Evolutionary conservation across 805 yeast species (phyloP), one percentile per base, ranked within the genome.

Genomic region (Jamesozyma piceae): DNA sequence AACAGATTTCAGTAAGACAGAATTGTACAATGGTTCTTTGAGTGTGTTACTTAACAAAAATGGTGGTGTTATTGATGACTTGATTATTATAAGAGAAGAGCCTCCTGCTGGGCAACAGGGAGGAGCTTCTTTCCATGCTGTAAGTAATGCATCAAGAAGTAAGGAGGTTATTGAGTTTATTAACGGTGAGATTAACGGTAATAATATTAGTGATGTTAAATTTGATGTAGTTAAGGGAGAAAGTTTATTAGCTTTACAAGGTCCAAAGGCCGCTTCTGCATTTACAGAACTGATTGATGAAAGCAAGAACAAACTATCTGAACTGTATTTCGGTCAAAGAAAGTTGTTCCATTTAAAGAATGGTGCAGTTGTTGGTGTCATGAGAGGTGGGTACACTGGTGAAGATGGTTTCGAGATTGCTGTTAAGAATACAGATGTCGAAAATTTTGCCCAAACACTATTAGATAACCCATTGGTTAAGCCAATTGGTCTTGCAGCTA

Each of bases 331-430:
- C 61, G 97, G 97, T 41, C 73, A 77, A 53, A 73, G 71, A 32
- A 51, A 57, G 22, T 42, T 67, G 62, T 54, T 68, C 65, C 42
- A 58, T 62, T 47, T 64, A 21, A 49, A 58, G 29, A 64, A 66
- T 39, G 57, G 61, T 22, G 62, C 66, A 24, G 67, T 70, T 39
- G 70, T 82, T 41, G 95, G 88, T 58, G 73, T 88, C n/a, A 84
- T 95, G 3, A 80, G 98, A 64, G 85, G 95, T 20, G 98, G 98
- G 2, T 92, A 92, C 69, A 92, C 98, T 5, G 98, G 98, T 17
- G 98, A 92, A 65, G 98, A 92, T 62, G 98, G 98, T 1, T 90
- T 92, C 63, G 98, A 92, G 63, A 75, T 90, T 45, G 80, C 94
- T 8, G 80, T 89, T 46, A 82, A 86, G 22, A 68, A 75, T 43